Percentiles rank a stretch among this genome's conserved stretches.
Conservation (phyloP, 2,329 filamentous ascomycete species). For the Ophiostoma tasmaniense region DNA sequence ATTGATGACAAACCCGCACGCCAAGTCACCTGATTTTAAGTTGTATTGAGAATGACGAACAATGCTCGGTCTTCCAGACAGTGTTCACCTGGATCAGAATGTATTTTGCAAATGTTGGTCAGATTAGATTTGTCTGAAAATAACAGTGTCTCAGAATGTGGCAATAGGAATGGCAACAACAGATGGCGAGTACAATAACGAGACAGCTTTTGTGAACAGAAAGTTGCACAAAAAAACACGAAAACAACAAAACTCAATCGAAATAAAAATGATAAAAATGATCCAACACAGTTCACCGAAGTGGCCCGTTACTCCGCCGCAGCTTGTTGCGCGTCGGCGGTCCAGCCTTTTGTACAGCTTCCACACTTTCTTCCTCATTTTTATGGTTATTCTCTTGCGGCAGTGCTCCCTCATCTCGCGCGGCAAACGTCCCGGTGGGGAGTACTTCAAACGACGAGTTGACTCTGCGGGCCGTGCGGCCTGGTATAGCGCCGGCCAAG, state of each 20-base stretch:
- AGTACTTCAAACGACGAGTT: conserved; percentile 34
- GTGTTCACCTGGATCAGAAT: background rate
- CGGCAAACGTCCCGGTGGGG: conserved; percentile 32
- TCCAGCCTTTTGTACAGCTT: background rate
- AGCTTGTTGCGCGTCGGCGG: conserved; percentile 18
- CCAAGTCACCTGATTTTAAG: conserved; percentile 21
- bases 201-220: background rate
- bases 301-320: conserved; percentile 1
- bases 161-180: background rate
- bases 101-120: no score
- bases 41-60: background rate
- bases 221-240: background rate
- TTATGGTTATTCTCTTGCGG: background rate
- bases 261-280: background rate
- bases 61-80: background rate
- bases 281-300: background rate
- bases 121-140: background rate
- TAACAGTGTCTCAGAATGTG: background rate
- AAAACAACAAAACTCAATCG: background rate
- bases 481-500: conserved; percentile 26
- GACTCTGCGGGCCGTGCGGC: conserved; percentile 29
- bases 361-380: background rate
- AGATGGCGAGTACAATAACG: background rate
- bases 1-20: conserved; percentile 19
- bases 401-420: background rate